phyloP scores from a whole-genome alignment of 768 basidiomycete genomes.

The Amanita polypyramis region DNA sequence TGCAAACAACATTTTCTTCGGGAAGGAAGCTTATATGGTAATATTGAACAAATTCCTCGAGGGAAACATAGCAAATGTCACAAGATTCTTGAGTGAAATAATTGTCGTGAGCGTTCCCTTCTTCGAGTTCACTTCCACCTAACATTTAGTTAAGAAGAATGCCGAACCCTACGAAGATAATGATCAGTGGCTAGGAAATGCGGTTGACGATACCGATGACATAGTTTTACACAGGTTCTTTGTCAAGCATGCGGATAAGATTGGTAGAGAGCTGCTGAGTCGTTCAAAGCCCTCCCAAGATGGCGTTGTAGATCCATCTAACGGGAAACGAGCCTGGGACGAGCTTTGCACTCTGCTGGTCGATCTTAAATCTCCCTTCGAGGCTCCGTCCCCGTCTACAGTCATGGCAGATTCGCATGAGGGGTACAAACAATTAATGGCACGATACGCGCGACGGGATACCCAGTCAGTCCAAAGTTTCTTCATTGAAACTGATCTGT shows the following conservation, averaged over 20 bases:
- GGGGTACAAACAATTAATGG: constrained; percentile 61
- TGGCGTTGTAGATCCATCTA: constrained; percentile 42
- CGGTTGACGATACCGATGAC: constrained; percentile 75
- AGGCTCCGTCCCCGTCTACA: constrained; percentile 51
- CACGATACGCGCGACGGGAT: constrained; percentile 47
- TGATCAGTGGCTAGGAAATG: constrained; percentile 67
- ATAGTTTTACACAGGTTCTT: constrained; percentile 80
- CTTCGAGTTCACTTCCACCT: not conserved
- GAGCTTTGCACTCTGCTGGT: constrained; percentile 69
- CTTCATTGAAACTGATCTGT: constrained; percentile 46
- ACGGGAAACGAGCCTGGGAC: constrained; percentile 80
- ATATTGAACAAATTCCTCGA: constrained; percentile 66
- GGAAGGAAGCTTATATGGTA: constrained; percentile 83
- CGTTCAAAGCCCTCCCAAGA: constrained; percentile 49
- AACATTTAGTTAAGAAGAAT: constrained; percentile 21
- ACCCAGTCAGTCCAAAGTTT: constrained; percentile 55
- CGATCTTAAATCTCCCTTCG: constrained; percentile 62
- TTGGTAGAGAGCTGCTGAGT: constrained; percentile 79
- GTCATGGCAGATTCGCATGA: constrained; percentile 40
- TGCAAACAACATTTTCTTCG: constrained; percentile 91
- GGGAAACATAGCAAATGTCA: constrained; percentile 61
- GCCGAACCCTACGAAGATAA: constrained; percentile 40
- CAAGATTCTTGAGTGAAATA: constrained; percentile 67
- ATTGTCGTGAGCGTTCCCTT: constrained; percentile 34
- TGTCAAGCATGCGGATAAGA: constrained; percentile 76